phyloP scores from a whole-genome alignment of 2,329 filamentous ascomycete species.

The Lecanicillium sp. region DNA sequence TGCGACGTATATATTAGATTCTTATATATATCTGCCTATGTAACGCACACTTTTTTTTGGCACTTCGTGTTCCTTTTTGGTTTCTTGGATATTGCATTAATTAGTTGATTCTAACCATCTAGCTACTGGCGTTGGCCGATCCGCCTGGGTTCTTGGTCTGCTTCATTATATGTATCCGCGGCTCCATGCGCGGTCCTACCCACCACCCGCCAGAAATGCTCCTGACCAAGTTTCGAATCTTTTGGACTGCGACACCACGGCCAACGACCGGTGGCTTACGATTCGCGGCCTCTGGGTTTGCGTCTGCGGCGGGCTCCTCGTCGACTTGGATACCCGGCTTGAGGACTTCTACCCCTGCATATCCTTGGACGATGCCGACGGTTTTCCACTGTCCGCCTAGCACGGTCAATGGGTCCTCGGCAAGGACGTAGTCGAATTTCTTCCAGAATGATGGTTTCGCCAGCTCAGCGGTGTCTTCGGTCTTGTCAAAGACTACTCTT shows the following conservation, averaged over 20 bases:
- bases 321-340: constrained; percentile 28
- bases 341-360: constrained; percentile 49
- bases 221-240: constrained; percentile 32
- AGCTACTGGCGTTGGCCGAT: not conserved
- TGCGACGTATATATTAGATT: too few relatives aligned
- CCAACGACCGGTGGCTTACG: constrained; percentile 30
- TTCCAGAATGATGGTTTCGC: constrained; percentile 48
- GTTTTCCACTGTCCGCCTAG: constrained; percentile 46
- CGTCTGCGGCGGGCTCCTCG: constrained; percentile 12
- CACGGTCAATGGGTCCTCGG: constrained; percentile 40
- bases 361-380: constrained; percentile 48
- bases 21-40: too few relatives aligned
- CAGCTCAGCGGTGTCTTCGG: constrained; percentile 41
- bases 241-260: constrained; percentile 30
- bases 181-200: constrained; percentile 53
- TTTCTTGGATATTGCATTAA: too few relatives aligned
- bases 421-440: constrained; percentile 54
- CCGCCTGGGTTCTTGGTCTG: constrained; percentile 14
- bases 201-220: constrained; percentile 52
- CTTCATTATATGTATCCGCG: constrained; percentile 43
- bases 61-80: too few relatives aligned
- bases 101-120: too few relatives aligned
- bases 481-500: constrained; percentile 48
- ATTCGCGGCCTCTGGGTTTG: constrained; percentile 8
- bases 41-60: too few relatives aligned